Base-by-base conservation (phyloP, 352 stramenopile genomes). In the Globisporangium barbulae region DNA sequence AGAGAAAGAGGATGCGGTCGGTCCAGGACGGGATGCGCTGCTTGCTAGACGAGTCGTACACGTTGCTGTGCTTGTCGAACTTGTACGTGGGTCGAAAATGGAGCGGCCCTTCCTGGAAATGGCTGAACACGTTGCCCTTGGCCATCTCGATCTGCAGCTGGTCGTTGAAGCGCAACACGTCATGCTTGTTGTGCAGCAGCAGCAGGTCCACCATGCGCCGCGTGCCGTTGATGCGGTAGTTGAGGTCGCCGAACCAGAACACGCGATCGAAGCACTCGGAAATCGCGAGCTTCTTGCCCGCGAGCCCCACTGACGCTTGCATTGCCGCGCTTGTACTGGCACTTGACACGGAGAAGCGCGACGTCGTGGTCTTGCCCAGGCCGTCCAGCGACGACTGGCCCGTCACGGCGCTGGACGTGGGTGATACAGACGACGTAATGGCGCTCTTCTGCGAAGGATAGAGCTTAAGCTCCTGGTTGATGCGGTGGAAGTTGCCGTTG, bases 71-170 rank as follows among this genome's bases (percentile, higher is more conserved):
- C 64, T 97, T 98, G 78, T 98, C 95, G 69, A 98, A 98, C 71
- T 98, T 98, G 75, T 98, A 99, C 15, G 96, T 98, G 8, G 96
- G 96, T 15, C 81, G 77, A 64, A 99, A 99, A 45, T 86, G 67
- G 47, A 98, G 77, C 39, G 86, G 89, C 0, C 93, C 96, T 75
- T 99, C 96, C 12, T 69, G 66, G 58, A 98, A 98, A 49, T 86
- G 72, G 13, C 62, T 41, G 74, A 99, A 98, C 44, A 97, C 91
- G 12, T 77, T 71, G 2, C 88, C 78, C 6, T 81, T 81, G 12
- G 76, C 62, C 68, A 96, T 96, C 52, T 97, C 85, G 42, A 78
- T 75, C 21, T 83, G 65, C 6, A 99, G 75, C 68, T 99, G 94
- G 76, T 99, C 95, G 65, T 97, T 92, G 6, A 78, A 79, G n/a